Evolutionary conservation across 306 rosid species (phyloP), one percentile per base, ranked within the genome.

Genomic region (Prunus armeniaca): DNA sequence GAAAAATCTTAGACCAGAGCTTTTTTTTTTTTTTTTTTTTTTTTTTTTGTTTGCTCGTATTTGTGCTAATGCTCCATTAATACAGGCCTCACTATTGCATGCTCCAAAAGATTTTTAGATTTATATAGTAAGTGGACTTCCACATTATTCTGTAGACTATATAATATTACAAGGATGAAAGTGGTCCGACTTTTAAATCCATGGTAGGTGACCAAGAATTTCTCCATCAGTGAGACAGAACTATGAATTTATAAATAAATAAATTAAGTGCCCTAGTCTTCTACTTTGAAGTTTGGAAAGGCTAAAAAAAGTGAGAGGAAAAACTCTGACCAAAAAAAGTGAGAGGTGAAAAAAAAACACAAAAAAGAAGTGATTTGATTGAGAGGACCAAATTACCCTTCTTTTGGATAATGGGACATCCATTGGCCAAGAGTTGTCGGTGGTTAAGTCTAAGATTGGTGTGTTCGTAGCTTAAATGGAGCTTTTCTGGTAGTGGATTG

Each of bases 1-100:
- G 13, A 7, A 32, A 32, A 32, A 14, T 63, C 45, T 30, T 63
- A 1, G 67, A 3, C 11, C 3, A 17, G 67, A 57, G 63, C 15
- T 10, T 3, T 3, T 1, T 34, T 34, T 5, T 0, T 28, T 30
- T 4, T 4, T 4, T 0, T 4, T 30, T 30, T 32, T 2, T 0
- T 10, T 18, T 19, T 12, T 34, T 18, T 24, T 25, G 5, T 25
- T 11, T 56, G 9, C 13, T 56, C 2, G 28, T n/a, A 20, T 56
- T 56, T 56, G 28, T 0, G 12, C 2, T 56, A 56, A 20, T 47
- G 73, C 73, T 69, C 18, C 60, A 69, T 18, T 52, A 18, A 20
- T 2, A 71, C 20, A 70, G 15, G 27, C 34, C 15, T 45, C 56
- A 9, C 56, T 45, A 47, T 68, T 69, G 14, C 27, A 58, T 17